These are phyloP conservation scores for Nepenthes gracilis DNA, from an alignment of 148 eudicot species.

Conservation along the genomic window DNA sequence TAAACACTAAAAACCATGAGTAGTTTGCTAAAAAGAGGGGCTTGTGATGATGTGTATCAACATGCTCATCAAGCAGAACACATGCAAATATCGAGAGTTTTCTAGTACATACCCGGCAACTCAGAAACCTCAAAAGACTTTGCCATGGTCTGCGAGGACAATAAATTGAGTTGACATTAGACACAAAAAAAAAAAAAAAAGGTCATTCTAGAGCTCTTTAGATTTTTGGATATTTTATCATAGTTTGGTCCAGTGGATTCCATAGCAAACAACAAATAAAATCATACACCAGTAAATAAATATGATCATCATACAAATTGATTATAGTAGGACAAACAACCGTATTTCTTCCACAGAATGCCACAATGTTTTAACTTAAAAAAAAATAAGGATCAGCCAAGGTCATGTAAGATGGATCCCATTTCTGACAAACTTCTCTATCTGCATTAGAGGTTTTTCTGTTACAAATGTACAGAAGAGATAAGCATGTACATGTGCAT, in stretches of 20 bases:
- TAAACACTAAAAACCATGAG: neutral
- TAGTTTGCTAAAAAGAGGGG: neutral
- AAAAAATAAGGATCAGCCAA: neutral
- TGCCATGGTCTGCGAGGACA: conserved; percentile 1
- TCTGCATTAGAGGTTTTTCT: too few species aligned
- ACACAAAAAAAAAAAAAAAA: neutral
- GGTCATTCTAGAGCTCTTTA: neutral
- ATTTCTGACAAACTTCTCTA: neutral
- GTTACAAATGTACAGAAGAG: too few species aligned
- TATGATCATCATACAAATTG: too few species aligned
- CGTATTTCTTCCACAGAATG: neutral
- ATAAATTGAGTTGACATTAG: neutral
- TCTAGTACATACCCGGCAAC: conserved; percentile 2
- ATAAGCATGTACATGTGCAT: too few species aligned
- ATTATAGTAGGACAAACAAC: too few species aligned
- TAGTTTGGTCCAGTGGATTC: too few species aligned
- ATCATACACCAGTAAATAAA: too few species aligned
- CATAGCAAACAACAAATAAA: too few species aligned
- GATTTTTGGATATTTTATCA: neutral
- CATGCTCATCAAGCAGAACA: neutral
- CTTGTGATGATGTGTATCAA: neutral
- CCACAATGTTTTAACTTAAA: neutral
- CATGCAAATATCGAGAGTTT: neutral
- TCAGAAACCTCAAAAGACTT: conserved; percentile 7
- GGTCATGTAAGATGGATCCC: neutral